Evolutionary conservation across 2,329 filamentous ascomycete genomes (phyloP), one percentile per base, ranked within the genome.

Genomic region (Beauveria scarabaeidicola): DNA sequence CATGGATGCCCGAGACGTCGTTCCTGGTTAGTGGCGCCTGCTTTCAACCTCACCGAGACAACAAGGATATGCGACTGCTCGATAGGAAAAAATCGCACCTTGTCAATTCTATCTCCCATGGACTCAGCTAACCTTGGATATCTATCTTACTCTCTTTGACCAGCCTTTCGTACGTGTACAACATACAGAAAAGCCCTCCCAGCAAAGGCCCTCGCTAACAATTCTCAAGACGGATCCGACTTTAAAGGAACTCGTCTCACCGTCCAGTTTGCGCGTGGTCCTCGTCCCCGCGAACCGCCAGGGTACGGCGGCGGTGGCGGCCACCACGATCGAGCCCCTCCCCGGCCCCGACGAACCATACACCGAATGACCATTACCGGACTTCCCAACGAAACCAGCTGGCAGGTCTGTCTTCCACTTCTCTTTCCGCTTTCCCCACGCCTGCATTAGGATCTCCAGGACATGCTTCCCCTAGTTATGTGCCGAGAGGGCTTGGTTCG

Each of bases 211-310:
- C 29, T 8, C n/a, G 43, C 68, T 70, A 67, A 71, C 66, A 58
- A 50, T 41, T 59, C 60, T 54, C 56, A 58, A 96, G 93, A 99
- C 83, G 94, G 94, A 76, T 92, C 91, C 72, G 91, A 96, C 69
- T 96, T 99, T 75, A 97, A 97, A 87, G 93, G 92, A 75, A 91
- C 96, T 76, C 91, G 94, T 70, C 83, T 99, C 67, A 97, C 95
- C 62, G 94, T 99, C 69, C 94, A 99, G 75, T 99, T 99, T 77
- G 94, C 94, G 65, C 91, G 94, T 72, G 94, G 94, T 70, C 89
- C 88, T 66, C 81, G 82, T 66, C 76, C 78, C 68, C 79, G 81
- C 61, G 78, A 81, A 64, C 63, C 63, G 61, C 71, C 69, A 58
- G 74, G 75, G 68, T 80, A 79, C 67, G 75, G 76, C 15, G 57